Conservation (phyloP, 495 filamentous ascomycete species). For the Cercophora sp. region DNA sequence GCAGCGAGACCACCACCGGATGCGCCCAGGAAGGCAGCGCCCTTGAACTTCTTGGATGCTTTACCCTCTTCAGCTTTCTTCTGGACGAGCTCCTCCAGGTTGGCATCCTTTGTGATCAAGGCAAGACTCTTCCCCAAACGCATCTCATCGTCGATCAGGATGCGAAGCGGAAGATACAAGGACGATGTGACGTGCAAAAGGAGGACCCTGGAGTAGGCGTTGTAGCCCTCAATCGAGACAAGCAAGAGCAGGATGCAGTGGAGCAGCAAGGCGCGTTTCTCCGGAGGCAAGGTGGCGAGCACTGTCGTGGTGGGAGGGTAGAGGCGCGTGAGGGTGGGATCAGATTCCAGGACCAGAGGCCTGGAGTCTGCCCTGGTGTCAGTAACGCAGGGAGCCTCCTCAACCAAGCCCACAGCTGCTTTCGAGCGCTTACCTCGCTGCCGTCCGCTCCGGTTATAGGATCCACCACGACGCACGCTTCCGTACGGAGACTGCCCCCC, state of each 20-base stretch:
- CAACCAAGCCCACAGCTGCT: too few species aligned
- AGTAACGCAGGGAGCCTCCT: not conserved
- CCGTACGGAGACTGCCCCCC: constrained; percentile 5
- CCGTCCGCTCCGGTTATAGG: not conserved
- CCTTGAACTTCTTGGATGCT: constrained; percentile 68
- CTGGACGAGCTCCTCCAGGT: constrained; percentile 61
- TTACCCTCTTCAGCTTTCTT: constrained; percentile 66
- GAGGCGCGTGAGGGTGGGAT: constrained; percentile 34
- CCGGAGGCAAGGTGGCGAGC: constrained; percentile 36
- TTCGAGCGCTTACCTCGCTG: not conserved
- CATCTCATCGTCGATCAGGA: constrained; percentile 67
- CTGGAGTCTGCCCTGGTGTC: constrained; percentile 24
- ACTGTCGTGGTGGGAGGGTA: constrained; percentile 44
- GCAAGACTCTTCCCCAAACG: constrained; percentile 71
- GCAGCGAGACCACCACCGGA: constrained; percentile 78
- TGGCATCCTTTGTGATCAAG: constrained; percentile 66
- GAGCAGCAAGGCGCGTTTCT: constrained; percentile 46
- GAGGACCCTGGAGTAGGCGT: constrained; percentile 68
- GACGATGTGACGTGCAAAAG: constrained; percentile 67
- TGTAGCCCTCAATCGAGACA: constrained; percentile 78
- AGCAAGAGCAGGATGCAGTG: constrained; percentile 67
- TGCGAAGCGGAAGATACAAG: constrained; percentile 58
- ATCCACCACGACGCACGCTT: constrained; percentile 3
- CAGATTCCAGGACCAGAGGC: constrained; percentile 29
- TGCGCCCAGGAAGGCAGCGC: constrained; percentile 66